Evolutionary conservation across 1,284 basidiomycete species (phyloP).

Genomic region (Leccinum laetum): DNA sequence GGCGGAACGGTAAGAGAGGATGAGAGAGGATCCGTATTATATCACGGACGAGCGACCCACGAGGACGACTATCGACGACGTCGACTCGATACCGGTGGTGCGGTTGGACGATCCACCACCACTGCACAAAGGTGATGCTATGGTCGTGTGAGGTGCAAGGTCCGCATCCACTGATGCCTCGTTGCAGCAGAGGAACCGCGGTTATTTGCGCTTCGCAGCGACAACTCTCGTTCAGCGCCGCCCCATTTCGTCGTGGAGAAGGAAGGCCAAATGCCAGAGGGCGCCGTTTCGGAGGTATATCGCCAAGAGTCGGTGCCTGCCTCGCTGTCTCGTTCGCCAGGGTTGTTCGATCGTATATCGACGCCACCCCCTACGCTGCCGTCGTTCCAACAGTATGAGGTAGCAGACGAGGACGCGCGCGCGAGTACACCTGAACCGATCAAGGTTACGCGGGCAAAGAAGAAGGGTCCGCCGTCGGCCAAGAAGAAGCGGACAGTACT

Average conservation of each 20-base stretch:
- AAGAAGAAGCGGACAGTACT: conserved; percentile 63
- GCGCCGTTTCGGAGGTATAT: conserved; percentile 35
- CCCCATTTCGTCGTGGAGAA: conserved; percentile 65
- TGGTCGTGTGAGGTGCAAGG: not conserved
- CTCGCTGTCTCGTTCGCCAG: conserved; percentile 19
- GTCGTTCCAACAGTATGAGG: conserved; percentile 63
- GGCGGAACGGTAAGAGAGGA: conserved; percentile 67
- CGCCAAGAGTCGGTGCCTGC: conserved; percentile 26
- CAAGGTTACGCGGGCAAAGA: conserved; percentile 70
- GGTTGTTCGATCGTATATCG: conserved; percentile 36
- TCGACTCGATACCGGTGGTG: conserved; percentile 87
- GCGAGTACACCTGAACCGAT: conserved; percentile 68
- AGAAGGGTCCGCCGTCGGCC: conserved; percentile 58
- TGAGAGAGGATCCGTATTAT: conserved; percentile 88
- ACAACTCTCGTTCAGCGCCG: conserved; percentile 31
- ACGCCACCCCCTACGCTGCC: conserved; percentile 39
- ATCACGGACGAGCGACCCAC: conserved; percentile 63
- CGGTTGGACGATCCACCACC: conserved; percentile 70
- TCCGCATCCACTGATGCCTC: conserved; percentile 12
- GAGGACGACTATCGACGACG: conserved; percentile 48
- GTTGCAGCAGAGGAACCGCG: conserved; percentile 17
- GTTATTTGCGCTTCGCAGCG: conserved; percentile 41
- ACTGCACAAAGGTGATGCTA: conserved; percentile 32
- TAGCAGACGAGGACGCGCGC: conserved; percentile 48
- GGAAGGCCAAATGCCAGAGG: conserved; percentile 84